Percentiles rank a stretch among this genome's conserved stretches.
Evolutionary conservation across 352 stramenopile species (phyloP).

Genomic region (Phytophthora ramorum): DNA sequence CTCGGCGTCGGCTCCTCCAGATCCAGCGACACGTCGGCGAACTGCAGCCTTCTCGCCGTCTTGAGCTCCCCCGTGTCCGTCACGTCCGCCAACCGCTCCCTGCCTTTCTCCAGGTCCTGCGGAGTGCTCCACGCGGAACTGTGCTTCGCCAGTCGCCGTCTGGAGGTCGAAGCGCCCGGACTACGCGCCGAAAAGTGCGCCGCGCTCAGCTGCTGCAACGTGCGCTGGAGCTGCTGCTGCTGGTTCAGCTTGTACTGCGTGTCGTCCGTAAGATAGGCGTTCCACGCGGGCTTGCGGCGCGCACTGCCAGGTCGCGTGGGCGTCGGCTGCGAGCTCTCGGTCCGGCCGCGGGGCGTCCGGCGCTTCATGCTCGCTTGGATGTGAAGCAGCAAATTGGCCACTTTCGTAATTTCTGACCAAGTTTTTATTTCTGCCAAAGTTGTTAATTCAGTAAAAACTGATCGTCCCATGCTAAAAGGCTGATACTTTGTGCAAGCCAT

Average conservation of each 20-base stretch:
- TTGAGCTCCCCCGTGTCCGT: constrained; percentile 26
- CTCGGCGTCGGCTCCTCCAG: constrained; percentile 23
- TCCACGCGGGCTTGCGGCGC: constrained; percentile 52
- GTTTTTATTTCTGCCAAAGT: too few relatives aligned
- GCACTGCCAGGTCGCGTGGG: constrained; percentile 1
- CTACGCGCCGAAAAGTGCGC: constrained; percentile 46
- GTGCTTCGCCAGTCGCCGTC: constrained; percentile 7
- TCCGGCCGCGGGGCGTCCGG: constrained; percentile 15
- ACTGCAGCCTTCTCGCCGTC: constrained; percentile 27
- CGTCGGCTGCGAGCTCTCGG: constrained; percentile 12
- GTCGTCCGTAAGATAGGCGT: constrained; percentile 60
- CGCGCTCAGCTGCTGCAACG: constrained; percentile 51
- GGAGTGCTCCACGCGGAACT: constrained; percentile 26
- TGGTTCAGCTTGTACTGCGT: constrained; percentile 55
- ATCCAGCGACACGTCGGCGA: constrained; percentile 32
- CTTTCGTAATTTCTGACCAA: too few relatives aligned
- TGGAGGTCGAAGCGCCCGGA: constrained; percentile 18
- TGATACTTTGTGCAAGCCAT: too few relatives aligned
- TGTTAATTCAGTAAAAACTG: too few relatives aligned
- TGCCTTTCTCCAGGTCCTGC: not conserved
- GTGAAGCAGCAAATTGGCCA: not conserved
- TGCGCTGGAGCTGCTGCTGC: constrained; percentile 48
- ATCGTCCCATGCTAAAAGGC: too few relatives aligned
- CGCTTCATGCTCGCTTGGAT: constrained; percentile 21
- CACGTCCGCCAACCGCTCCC: constrained; percentile 13